Evolutionary conservation across 441 rosid genomes (phyloP), one percentile per base, ranked within the genome.

Genomic region (Isatis lusitanica): DNA sequence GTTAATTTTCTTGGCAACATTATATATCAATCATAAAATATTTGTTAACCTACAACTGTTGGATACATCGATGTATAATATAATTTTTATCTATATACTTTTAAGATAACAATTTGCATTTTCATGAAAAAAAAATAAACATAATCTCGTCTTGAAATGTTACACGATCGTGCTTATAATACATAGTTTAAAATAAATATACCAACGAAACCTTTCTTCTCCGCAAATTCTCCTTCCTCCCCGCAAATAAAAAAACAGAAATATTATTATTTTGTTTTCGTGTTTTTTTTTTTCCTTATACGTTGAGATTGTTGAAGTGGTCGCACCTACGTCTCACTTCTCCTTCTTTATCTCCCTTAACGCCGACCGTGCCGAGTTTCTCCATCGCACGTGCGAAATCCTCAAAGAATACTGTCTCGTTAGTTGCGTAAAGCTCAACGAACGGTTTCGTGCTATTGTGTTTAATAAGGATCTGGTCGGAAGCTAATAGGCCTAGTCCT

Each of bases 321-420:
- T 88, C 90, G 61, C 90, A 86, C 60, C 84, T 75, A 40, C 68
- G 82, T 67, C 93, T 83, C 52, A 88, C 78, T 60, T 88, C 89
- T 64, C 90, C 93, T 47, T 79, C 66, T 8, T 44, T 46, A 11
- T 80, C 85, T 0, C 83, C 82, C 73, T 88, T 88, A 38, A 86
- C 79, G 10, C 71, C 71, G 36, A 56, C 59, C 17, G 46, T 24
- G 30, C 88, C 77, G 11, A 86, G 78, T 73, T 88, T 86, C 83
- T 82, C 84, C 75, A 86, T 84, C 3, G 88, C 88, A 26, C 47
- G 74, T 6, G 81, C 80, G 26, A 88, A 88, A 56, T 83, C 93
- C 1, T 81, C 42, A 60, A 84, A 88, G 76, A 88, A 88, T 0
- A 63, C 76, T 17, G 56, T 74, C 83, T 88, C 84, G 39, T 88